phyloP scores from a whole-genome alignment of 192 early-diverging fungal species.

The Mortierella claussenii region DNA sequence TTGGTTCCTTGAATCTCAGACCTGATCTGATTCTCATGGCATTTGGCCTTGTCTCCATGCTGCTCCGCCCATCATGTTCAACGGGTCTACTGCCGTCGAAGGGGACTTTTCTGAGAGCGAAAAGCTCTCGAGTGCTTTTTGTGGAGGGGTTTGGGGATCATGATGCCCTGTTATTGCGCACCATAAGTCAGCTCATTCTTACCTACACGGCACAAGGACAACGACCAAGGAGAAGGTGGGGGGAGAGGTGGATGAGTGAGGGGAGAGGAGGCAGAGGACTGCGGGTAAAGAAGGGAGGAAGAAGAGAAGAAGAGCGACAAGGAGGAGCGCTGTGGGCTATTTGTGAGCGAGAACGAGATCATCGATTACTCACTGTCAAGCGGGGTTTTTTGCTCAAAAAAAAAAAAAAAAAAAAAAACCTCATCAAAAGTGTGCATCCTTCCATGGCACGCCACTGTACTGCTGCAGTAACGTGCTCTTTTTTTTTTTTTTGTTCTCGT shows the following conservation, averaged over 20 bases:
- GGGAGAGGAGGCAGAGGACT: conserved; percentile 1
- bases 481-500: neutral
- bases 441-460: too few relatives aligned
- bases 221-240: neutral
- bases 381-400: conserved; percentile 13
- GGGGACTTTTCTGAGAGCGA: too few relatives aligned
- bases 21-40: too few relatives aligned
- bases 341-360: neutral
- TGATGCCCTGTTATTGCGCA: too few relatives aligned
- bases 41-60: too few relatives aligned
- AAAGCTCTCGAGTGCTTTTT: too few relatives aligned
- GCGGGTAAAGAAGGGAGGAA: neutral
- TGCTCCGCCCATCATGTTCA: too few relatives aligned
- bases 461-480: too few relatives aligned
- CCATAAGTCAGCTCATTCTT: conserved; percentile 4
- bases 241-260: neutral
- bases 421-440: too few relatives aligned
- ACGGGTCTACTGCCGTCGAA: too few relatives aligned
- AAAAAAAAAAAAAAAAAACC: neutral
- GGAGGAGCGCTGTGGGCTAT: neutral
- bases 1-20: too few relatives aligned
- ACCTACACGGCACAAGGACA: conserved; percentile 3
- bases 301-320: neutral
- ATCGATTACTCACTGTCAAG: conserved; percentile 30
- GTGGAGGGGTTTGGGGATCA: too few relatives aligned